Percentiles rank a stretch among this genome's conserved stretches.
Conservation (phyloP, 129 eudicot species). For the Flaveria bidentis region DNA sequence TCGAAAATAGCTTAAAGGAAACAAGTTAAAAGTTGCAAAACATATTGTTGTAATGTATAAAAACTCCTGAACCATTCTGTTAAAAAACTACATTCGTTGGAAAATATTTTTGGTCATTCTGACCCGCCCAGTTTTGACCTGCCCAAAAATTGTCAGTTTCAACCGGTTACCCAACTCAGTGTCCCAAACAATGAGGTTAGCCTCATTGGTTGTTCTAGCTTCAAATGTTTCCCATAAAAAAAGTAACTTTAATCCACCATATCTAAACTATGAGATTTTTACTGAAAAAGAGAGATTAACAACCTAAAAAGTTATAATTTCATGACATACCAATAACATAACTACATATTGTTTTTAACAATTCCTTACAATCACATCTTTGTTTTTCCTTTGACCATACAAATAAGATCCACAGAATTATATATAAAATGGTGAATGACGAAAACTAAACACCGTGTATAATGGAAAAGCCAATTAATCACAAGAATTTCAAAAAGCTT, state of each 20-base stretch:
- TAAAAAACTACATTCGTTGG: background rate
- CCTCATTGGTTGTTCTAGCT: background rate
- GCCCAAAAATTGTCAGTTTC: background rate
- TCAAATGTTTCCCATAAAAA: background rate
- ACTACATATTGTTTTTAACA: background rate
- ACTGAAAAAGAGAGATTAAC: background rate
- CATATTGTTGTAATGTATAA: background rate
- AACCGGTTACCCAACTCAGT: background rate
- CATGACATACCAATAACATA: background rate
- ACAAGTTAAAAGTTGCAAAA: background rate
- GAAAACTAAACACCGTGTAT: constrained; percentile 3
- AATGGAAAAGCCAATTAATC: background rate
- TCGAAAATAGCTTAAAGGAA: background rate
- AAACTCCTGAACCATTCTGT: background rate
- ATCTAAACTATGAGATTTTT: background rate
- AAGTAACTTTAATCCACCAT: background rate
- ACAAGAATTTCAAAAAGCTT: background rate
- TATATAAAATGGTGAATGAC: background rate
- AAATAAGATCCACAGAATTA: background rate
- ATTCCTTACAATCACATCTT: background rate
- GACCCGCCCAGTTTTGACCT: background rate
- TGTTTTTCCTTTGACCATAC: background rate
- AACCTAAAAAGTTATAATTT: background rate
- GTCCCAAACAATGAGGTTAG: background rate
- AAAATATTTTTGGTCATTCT: background rate